These are phyloP conservation scores for Psilocybe mexicana DNA, from an alignment of 1,284 basidiomycete species.

Conservation along the genomic window DNA sequence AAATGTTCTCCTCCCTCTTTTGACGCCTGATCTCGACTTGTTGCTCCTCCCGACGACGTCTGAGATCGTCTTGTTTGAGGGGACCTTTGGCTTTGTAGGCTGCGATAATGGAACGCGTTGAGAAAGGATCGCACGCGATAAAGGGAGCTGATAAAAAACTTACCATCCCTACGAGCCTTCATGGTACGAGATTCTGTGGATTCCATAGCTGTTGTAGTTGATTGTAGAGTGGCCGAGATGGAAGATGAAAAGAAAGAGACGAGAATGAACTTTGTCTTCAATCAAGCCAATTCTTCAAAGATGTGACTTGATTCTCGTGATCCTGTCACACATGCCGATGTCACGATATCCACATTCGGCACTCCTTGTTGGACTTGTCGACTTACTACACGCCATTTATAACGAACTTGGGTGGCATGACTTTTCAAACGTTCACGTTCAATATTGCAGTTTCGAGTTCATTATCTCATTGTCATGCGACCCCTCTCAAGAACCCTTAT, in stretches of 20 bases:
- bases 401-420: no score
- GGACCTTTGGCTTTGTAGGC: conserved; percentile 78
- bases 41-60: conserved; percentile 93
- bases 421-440: no score
- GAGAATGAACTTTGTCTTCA: conserved; percentile 18
- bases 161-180: conserved; percentile 67
- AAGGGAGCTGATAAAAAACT: conserved; percentile 32
- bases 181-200: conserved; percentile 59
- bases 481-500: no score
- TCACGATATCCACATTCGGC: no score
- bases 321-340: conserved; percentile 17
- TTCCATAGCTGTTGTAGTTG: conserved; percentile 30
- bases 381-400: no score
- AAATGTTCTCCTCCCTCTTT: conserved; percentile 96
- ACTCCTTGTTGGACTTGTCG: no score
- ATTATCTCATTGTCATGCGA: no score
- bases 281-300: conserved; percentile 20
- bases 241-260: conserved; percentile 29
- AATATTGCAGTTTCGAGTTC: no score
- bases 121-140: conserved; percentile 26
- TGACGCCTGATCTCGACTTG: conserved; percentile 96
- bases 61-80: conserved; percentile 84
- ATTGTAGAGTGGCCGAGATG: conserved; percentile 27
- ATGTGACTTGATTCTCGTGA: conserved; percentile 27
- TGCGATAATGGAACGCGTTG: conserved; percentile 37